Conservation (phyloP, 495 filamentous ascomycete genomes). For the Penicillium daleae region DNA sequence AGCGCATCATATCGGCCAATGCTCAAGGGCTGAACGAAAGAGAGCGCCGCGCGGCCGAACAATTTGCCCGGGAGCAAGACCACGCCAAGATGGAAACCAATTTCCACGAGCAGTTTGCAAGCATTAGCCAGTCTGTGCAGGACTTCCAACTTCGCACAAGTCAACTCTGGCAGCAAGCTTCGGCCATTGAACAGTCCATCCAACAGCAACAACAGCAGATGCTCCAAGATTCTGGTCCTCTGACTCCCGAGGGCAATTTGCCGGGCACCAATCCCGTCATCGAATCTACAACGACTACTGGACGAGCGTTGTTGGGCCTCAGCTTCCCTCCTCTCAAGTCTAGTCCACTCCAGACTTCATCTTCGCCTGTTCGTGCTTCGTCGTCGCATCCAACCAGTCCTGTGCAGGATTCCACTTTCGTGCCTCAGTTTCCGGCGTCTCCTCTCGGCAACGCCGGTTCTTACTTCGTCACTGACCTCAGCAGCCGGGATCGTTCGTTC, state of each 20-base stretch:
- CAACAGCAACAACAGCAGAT: conserved; percentile 50
- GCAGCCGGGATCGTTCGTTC: conserved; percentile 48
- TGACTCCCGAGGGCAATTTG: conserved; percentile 54
- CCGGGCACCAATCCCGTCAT: conserved; percentile 50
- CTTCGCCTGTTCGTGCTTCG: conserved; percentile 39
- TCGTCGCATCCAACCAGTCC: conserved; percentile 49
- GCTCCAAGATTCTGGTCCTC: conserved; percentile 48
- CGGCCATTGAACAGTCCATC: conserved; percentile 50
- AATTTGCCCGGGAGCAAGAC: conserved; percentile 66
- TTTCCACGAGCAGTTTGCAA: conserved; percentile 50
- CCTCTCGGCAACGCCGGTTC: conserved; percentile 37
- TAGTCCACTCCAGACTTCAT: conserved; percentile 46
- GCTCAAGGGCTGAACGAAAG: conserved; percentile 73
- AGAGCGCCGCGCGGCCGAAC: conserved; percentile 71
- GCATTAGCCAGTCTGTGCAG: conserved; percentile 49
- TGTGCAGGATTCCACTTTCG: conserved; percentile 36
- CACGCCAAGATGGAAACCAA: conserved; percentile 58
- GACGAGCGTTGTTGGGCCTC: conserved; percentile 44
- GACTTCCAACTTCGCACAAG: conserved; percentile 51
- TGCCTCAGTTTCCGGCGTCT: conserved; percentile 44
- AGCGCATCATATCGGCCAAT: conserved; percentile 76
- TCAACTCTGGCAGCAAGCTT: conserved; percentile 54
- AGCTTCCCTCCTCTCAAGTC: conserved; percentile 45
- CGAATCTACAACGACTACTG: conserved; percentile 38
- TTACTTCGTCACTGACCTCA: conserved; percentile 42